Percentiles rank a stretch among this genome's conserved stretches.
phyloP scores from a whole-genome alignment of 768 basidiomycete genomes.

The Tulasnella sp. region DNA sequence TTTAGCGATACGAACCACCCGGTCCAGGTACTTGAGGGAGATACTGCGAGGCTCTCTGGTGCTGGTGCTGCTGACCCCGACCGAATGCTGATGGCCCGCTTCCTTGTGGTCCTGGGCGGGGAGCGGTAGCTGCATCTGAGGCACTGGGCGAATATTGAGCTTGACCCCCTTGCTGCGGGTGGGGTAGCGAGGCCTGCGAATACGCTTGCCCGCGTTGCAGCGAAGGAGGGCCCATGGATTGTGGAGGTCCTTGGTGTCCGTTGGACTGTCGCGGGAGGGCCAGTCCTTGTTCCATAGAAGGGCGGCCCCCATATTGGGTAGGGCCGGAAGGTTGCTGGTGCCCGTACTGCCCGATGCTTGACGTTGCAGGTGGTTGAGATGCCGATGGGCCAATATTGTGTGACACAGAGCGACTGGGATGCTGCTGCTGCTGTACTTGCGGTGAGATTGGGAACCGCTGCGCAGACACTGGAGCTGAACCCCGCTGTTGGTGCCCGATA shows the following conservation, averaged over 20 bases:
- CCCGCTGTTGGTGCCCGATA: neutral
- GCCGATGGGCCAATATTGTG: neutral
- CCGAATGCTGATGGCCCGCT: neutral
- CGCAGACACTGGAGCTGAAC: neutral
- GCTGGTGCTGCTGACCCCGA: neutral
- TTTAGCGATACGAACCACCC: neutral
- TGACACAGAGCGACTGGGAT: neutral
- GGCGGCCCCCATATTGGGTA: neutral
- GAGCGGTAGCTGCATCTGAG: neutral
- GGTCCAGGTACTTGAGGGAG: neutral
- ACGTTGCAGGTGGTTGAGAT: neutral
- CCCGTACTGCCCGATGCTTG: neutral
- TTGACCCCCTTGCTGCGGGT: neutral
- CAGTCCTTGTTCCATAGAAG: neutral
- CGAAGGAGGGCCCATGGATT: neutral
- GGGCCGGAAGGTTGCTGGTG: neutral
- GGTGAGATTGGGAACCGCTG: neutral
- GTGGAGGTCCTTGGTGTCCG: neutral
- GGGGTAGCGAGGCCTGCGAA: neutral
- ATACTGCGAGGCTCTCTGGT: neutral
- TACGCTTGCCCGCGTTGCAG: constrained; percentile 1
- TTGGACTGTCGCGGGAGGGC: constrained; percentile 14
- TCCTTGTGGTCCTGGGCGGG: neutral
- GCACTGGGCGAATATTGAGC: neutral
- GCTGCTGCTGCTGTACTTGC: constrained; percentile 12